Evolutionary conservation across 345 rosid species (phyloP).

Genomic region (Erodium maritimum): DNA sequence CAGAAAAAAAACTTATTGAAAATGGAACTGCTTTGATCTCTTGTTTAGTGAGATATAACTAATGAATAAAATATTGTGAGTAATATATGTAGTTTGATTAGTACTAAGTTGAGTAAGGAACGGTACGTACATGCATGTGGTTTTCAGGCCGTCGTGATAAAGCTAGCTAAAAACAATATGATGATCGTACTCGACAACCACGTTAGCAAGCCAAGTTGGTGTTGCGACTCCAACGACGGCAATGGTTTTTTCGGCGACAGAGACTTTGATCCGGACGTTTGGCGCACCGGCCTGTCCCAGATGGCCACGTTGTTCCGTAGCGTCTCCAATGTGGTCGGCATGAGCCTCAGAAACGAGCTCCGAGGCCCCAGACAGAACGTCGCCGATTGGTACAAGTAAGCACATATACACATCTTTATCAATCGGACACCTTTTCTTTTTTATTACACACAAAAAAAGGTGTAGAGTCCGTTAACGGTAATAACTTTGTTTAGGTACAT

Average conservation of each 20-base stretch:
- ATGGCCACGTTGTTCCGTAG: conserved; percentile 9
- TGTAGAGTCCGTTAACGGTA: no score
- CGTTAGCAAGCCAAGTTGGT: conserved; percentile 19
- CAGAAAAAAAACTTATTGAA: no score
- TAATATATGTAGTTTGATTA: no score
- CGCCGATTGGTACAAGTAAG: conserved; percentile 18
- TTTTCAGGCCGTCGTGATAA: conserved; percentile 6
- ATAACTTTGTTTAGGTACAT: conserved; percentile 2
- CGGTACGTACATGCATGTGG: no score
- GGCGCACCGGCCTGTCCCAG: conserved; percentile 11
- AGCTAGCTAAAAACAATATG: conserved; percentile 3
- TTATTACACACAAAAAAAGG: no score
- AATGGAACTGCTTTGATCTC: no score
- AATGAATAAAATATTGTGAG: no score
- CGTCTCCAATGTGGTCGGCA: conserved; percentile 10
- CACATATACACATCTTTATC: no score
- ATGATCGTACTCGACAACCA: conserved; percentile 22
- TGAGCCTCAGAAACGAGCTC: conserved; percentile 21
- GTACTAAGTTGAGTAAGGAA: no score
- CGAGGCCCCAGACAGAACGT: conserved; percentile 11
- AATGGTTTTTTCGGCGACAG: conserved; percentile 19
- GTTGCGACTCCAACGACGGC: conserved; percentile 11
- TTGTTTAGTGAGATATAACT: no score
- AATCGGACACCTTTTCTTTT: no score
- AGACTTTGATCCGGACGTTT: conserved; percentile 12